Evolutionary conservation across 164 flowering plant genomes (phyloP), one percentile per base, ranked within the genome.

Genomic region (Chloranthus sessilifolius): DNA sequence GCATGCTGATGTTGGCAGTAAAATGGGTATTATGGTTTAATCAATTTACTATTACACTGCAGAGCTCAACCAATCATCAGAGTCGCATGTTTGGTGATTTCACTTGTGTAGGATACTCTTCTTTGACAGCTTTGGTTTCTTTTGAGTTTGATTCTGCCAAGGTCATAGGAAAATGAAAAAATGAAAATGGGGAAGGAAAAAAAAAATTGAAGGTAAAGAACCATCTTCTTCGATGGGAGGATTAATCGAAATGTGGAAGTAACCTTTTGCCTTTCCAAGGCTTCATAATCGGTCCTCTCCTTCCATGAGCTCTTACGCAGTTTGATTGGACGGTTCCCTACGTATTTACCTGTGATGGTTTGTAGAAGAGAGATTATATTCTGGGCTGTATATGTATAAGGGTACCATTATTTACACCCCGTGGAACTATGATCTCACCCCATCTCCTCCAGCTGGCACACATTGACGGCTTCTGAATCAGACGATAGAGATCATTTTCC

Each of bases 21-120:
- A n/a, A n/a, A n/a, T n/a, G n/a, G n/a, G n/a, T n/a, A n/a, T n/a
- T n/a, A n/a, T n/a, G n/a, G n/a, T n/a, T n/a, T n/a, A n/a, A n/a
- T n/a, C n/a, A n/a, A n/a, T n/a, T n/a, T n/a, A n/a, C n/a, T n/a
- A n/a, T n/a, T n/a, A n/a, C n/a, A n/a, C n/a, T n/a, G n/a, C n/a
- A n/a, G n/a, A n/a, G n/a, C n/a, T n/a, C n/a, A n/a, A n/a, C n/a
- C n/a, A n/a, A n/a, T n/a, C n/a, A n/a, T n/a, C n/a, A n/a, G n/a
- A n/a, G n/a, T n/a, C n/a, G 48, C 30, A 45, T 30, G 12, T 7
- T 28, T 23, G 10, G 56, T 44, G 30, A 35, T 20, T n/a, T 83
- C 73, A 91, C 74, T 85, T 91, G 78, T 88, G 96, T 63, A 88
- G 52, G 37, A 91, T 61, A 59, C 95, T 70, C 77, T 77, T 91